phyloP scores from a whole-genome alignment of 2,329 filamentous ascomycete species.

The Tolypocladium nubicola region DNA sequence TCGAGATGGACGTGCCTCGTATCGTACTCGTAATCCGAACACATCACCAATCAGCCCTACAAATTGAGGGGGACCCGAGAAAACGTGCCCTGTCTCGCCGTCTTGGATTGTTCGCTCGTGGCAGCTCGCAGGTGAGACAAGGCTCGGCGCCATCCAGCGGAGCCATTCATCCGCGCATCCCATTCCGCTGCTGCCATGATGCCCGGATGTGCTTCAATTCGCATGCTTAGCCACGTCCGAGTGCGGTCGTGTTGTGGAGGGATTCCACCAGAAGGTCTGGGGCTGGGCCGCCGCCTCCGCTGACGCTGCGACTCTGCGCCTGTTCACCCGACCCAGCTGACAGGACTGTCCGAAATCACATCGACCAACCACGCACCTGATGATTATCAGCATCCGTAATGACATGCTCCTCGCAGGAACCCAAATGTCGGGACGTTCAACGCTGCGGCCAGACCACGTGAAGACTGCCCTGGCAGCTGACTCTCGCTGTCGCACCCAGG shows the following conservation, averaged over 20 bases:
- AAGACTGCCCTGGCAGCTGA: no score
- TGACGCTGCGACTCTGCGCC: neutral
- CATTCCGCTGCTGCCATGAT: neutral
- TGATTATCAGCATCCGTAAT: neutral
- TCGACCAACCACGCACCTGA: neutral
- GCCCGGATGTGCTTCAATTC: no score
- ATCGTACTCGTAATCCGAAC: neutral
- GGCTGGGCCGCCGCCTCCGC: neutral
- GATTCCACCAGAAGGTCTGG: neutral
- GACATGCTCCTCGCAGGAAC: neutral
- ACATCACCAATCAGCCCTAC: neutral
- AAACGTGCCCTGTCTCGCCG: neutral
- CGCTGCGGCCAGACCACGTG: no score
- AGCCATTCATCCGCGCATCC: neutral
- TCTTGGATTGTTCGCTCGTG: neutral
- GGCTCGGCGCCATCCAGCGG: neutral
- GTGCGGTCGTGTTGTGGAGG: no score
- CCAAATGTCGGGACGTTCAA: no score
- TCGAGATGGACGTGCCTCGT: neutral
- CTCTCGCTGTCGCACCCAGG: no score
- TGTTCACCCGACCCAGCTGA: neutral
- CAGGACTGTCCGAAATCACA: neutral
- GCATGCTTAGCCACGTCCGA: no score
- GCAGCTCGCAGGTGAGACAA: neutral
- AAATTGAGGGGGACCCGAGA: neutral